Conservation (phyloP, 2,329 filamentous ascomycete genomes). For the Boeremia lycopersici region DNA sequence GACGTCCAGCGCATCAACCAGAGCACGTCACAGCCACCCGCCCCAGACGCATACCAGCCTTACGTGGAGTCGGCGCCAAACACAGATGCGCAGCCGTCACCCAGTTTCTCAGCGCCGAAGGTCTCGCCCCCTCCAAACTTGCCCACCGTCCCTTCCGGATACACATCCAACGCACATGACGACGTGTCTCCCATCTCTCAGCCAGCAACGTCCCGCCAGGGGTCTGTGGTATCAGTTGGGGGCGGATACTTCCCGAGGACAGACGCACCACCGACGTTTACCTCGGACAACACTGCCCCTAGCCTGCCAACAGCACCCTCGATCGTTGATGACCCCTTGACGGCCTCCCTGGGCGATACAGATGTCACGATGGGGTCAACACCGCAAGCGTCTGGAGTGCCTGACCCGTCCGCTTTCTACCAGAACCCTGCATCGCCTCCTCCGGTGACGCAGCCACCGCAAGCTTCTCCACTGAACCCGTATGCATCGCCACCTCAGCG, state of each 20-base stretch:
- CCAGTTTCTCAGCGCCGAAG: slow-evolving; percentile 48
- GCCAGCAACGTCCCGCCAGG: slow-evolving; percentile 50
- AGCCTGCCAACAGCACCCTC: slow-evolving; percentile 46
- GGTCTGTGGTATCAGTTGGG: slow-evolving; percentile 53
- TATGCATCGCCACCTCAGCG: slow-evolving; percentile 29
- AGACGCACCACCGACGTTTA: slow-evolving; percentile 54
- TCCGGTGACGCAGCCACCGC: slow-evolving; percentile 36
- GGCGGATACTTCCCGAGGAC: slow-evolving; percentile 64
- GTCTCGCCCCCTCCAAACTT: slow-evolving; percentile 52
- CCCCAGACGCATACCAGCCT: slow-evolving; percentile 49
- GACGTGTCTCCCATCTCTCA: slow-evolving; percentile 62
- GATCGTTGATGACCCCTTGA: slow-evolving; percentile 36
- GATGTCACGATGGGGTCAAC: not conserved
- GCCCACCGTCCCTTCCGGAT: slow-evolving; percentile 39
- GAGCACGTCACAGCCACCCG: slow-evolving; percentile 30
- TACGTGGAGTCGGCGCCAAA: slow-evolving; percentile 67
- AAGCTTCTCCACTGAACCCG: slow-evolving; percentile 26
- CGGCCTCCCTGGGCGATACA: slow-evolving; percentile 4
- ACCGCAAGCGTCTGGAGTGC: slow-evolving; percentile 28
- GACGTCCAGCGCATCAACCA: slow-evolving; percentile 63
- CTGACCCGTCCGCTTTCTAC: slow-evolving; percentile 42
- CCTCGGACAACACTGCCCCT: slow-evolving; percentile 45
- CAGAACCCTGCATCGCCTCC: slow-evolving; percentile 46
- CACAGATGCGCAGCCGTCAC: slow-evolving; percentile 57
- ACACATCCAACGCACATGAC: slow-evolving; percentile 47